Base-by-base conservation (phyloP, 176 grass and related monocot species). In the Thinopyrum elongatum region DNA sequence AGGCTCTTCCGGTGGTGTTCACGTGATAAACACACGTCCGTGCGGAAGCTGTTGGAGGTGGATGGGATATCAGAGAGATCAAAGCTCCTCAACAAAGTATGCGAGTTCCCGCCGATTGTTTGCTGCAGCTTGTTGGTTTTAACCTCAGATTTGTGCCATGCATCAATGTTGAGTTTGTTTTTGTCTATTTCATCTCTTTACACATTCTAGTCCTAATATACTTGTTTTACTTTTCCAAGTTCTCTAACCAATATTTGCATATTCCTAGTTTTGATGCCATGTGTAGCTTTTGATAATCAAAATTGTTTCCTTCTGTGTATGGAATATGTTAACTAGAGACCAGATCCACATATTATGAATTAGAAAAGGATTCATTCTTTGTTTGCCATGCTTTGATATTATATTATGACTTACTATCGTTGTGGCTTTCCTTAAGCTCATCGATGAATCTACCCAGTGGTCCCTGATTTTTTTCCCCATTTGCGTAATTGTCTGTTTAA, bases 41-140 rank as follows among this genome's bases (percentile, higher is more conserved):
- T 92, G 38, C 80, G 81, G 81, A 86, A 87, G 51, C 80, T 92
- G 58, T 76, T 95, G 70, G 86, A 90, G 65, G 80, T 89, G 25
- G 82, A 86, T 58, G 70, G 83, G 81, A 88, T 67, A 21, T 49
- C 59, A 0, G 90, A 90, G 90, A 70, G 88, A 83, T 88, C 88
- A 76, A 92, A 89, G 87, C 87, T 90, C 47, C 80, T 92, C 0
- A 90, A 95, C 27, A 95, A 92, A 72, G 93, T 92, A 90, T 2
- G 51, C 21, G n/a, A 0, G n/a, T 46, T 36, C 10, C 14, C 1
- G 17, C 8, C 16, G 34, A 17, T 29, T 82, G 33, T 6, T 74
- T 62, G 16, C 17, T 51, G 14, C 41, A 27, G 63, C 36, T 17
- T 85, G 25, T 64, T 76, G 46, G 29, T 70, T 44, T 70, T 88